phyloP scores from a whole-genome alignment of 768 basidiomycete species.

The Leccinellum rugosiceps region DNA sequence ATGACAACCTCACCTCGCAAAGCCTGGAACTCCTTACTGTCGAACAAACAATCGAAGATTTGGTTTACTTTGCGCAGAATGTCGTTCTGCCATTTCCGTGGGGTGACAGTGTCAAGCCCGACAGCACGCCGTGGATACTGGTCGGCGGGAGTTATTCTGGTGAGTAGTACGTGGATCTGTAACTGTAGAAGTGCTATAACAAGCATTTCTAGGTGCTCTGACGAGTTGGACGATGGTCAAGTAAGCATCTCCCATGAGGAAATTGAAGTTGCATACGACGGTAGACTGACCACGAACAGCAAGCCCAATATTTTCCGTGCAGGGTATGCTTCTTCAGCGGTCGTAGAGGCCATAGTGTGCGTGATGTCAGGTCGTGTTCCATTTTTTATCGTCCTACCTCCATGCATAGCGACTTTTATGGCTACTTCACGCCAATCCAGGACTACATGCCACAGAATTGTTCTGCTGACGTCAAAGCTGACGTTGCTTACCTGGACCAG shows the following conservation, averaged over 20 bases:
- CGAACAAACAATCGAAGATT: conserved; percentile 71
- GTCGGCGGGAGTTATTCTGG: conserved; percentile 44
- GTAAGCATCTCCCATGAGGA: conserved; percentile 33
- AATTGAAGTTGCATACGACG: background rate
- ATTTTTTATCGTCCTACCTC: background rate
- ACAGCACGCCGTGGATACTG: conserved; percentile 42
- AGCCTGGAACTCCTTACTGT: conserved; percentile 62
- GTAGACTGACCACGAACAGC: conserved; percentile 22
- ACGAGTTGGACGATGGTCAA: conserved; percentile 70
- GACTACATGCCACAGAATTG: background rate
- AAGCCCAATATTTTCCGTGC: conserved; percentile 40
- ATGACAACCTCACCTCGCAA: conserved; percentile 53
- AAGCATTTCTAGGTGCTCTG: conserved; percentile 31
- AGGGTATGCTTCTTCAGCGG: conserved; percentile 45
- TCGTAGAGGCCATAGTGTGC: conserved; percentile 44
- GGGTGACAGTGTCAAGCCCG: conserved; percentile 59
- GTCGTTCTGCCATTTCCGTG: conserved; percentile 65
- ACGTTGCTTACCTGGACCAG: background rate
- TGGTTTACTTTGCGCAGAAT: conserved; percentile 67
- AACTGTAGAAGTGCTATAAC: background rate
- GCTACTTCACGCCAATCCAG: background rate
- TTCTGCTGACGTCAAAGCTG: background rate
- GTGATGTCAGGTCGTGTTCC: conserved; percentile 8
- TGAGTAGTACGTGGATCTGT: background rate
- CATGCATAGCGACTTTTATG: background rate